These are phyloP conservation scores for Aspergillaceae sp. DNA, from an alignment of 2,329 filamentous ascomycete genomes.

Conservation along the genomic window DNA sequence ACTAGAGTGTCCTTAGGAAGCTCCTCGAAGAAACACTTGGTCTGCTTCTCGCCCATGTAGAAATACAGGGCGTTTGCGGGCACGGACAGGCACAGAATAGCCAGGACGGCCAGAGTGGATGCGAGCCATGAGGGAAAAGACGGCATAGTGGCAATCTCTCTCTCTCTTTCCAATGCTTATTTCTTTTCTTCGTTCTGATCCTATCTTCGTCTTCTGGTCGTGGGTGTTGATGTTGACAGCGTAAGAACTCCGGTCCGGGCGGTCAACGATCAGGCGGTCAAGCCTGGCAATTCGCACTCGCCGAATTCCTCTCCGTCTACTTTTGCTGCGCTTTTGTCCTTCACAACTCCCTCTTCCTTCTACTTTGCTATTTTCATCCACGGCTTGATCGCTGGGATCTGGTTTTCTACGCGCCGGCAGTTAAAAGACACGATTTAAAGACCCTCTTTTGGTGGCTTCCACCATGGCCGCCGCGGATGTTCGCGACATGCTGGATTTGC, in stretches of 20 bases:
- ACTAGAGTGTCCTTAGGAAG: slow-evolving; percentile 95
- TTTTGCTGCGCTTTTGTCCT: background rate
- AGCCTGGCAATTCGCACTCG: slow-evolving; percentile 11
- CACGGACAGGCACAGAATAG: slow-evolving; percentile 52
- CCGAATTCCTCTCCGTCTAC: too few relatives aligned
- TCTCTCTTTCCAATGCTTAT: background rate
- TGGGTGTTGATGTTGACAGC: slow-evolving; percentile 3
- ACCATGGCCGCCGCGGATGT: slow-evolving; percentile 69
- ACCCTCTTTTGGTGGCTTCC: slow-evolving; percentile 3
- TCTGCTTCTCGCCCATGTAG: slow-evolving; percentile 75
- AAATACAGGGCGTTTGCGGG: slow-evolving; percentile 84
- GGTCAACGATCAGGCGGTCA: slow-evolving; percentile 15
- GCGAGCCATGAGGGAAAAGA: slow-evolving; percentile 31
- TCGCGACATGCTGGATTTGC: slow-evolving; percentile 79
- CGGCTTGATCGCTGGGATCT: too few relatives aligned
- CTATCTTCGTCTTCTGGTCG: background rate
- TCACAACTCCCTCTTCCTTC: background rate
- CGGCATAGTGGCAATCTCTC: slow-evolving; percentile 25
- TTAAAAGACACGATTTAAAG: background rate
- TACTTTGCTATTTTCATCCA: slow-evolving; percentile 4
- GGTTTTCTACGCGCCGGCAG: background rate
- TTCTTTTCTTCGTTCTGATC: too few relatives aligned
- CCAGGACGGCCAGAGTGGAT: slow-evolving; percentile 50
- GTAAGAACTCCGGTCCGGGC: too few relatives aligned
- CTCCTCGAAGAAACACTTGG: slow-evolving; percentile 98